Percentiles rank a stretch among this genome's conserved stretches.
These are phyloP conservation scores for Vigna radiata DNA, from an alignment of 306 rosid genomes.

Conservation along the genomic window DNA sequence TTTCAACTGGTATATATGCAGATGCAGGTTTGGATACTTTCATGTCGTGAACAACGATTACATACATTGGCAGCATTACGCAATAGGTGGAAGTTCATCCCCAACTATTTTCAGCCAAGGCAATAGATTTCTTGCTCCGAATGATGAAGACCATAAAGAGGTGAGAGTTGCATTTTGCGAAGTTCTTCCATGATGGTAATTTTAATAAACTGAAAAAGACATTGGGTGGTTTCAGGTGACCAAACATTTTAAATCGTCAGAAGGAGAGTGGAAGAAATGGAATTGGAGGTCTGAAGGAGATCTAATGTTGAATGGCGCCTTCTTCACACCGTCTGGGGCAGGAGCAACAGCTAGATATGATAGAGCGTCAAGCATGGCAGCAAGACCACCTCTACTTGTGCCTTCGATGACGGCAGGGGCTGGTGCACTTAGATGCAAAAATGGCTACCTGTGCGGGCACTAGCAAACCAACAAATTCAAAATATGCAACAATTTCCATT, in stretches of 20 bases:
- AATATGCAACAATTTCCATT: not conserved
- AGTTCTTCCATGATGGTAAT: no score
- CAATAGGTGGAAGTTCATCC: constrained; percentile 88
- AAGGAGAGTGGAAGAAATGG: constrained; percentile 71
- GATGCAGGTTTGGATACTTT: constrained; percentile 84
- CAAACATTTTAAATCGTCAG: constrained; percentile 56
- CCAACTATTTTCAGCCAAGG: constrained; percentile 95
- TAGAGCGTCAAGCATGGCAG: constrained; percentile 76
- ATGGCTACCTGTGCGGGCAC: constrained; percentile 47
- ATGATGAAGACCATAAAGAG: constrained; percentile 68
- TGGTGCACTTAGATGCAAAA: constrained; percentile 67
- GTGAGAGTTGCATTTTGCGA: constrained; percentile 23
- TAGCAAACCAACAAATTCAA: not conserved
- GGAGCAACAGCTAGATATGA: constrained; percentile 64
- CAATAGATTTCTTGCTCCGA: constrained; percentile 82
- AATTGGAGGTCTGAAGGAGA: constrained; percentile 91
- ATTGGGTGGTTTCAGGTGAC: constrained; percentile 57
- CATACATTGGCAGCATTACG: constrained; percentile 86
- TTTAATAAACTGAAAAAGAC: not conserved
- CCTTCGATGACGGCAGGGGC: constrained; percentile 70
- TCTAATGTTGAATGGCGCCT: constrained; percentile 76
- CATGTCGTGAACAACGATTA: constrained; percentile 95
- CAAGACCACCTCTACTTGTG: constrained; percentile 66
- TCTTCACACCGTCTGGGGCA: constrained; percentile 69
- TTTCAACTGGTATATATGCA: constrained; percentile 29